phyloP scores from a whole-genome alignment of 768 basidiomycete species.

The Mycena latifolia region DNA sequence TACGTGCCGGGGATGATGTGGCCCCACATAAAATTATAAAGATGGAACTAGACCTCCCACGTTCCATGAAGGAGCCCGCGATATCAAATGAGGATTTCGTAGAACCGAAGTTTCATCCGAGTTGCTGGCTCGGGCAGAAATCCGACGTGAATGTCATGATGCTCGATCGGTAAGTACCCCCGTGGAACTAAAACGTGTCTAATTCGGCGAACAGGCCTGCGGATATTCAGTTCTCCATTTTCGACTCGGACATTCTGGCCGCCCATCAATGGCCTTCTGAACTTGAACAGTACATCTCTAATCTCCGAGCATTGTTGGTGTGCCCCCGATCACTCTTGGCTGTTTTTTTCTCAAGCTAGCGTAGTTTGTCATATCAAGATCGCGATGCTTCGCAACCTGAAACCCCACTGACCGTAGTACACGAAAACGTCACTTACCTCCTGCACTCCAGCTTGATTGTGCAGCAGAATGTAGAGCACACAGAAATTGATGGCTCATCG shows the following conservation, averaged over 20 bases:
- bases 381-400: conserved; percentile 53
- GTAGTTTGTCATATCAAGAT: conserved; percentile 50
- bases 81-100: not conserved
- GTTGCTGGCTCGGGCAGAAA: conserved; percentile 53
- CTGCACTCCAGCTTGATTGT: conserved; percentile 62
- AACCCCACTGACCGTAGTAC: conserved; percentile 57
- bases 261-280: conserved; percentile 52
- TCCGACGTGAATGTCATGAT: conserved; percentile 62
- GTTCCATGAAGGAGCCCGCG: conserved; percentile 12
- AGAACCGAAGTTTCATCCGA: conserved; percentile 26
- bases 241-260: conserved; percentile 45
- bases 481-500: conserved; percentile 13
- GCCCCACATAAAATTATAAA: conserved; percentile 46
- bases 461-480: conserved; percentile 53
- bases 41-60: conserved; percentile 53
- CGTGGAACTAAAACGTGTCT: not conserved
- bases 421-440: conserved; percentile 55
- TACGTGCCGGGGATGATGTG: conserved; percentile 26
- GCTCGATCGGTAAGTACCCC: conserved; percentile 62
- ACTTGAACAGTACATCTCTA: conserved; percentile 55
- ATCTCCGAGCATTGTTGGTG: conserved; percentile 60
- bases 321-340: conserved; percentile 5
- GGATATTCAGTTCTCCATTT: conserved; percentile 66
- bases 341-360: not conserved
- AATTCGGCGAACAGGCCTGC: conserved; percentile 56